Conservation (phyloP, 192 early-diverging fungal species). For the Endogone sp. region DNA sequence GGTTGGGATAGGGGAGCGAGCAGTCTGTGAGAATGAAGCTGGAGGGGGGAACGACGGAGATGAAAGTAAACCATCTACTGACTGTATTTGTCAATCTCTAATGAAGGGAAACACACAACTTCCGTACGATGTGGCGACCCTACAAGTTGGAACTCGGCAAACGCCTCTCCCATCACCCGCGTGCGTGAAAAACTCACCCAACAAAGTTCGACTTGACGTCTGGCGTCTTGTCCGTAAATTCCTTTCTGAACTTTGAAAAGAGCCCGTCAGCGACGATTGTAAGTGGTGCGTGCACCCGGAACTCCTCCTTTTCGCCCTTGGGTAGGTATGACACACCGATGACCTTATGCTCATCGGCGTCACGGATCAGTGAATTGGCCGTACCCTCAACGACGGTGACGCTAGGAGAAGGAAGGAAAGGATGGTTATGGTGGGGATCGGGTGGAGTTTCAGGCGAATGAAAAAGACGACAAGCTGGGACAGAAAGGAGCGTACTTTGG, state of each 20-base stretch:
- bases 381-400: conserved; percentile 78
- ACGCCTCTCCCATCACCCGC: background rate
- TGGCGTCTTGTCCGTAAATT: conserved; percentile 51
- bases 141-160: too few species aligned
- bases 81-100: background rate
- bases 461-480: too few species aligned
- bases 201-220: conserved; percentile 64
- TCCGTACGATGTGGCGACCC: too few species aligned
- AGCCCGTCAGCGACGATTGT: conserved; percentile 92
- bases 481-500: conserved; percentile 59
- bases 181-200: conserved; percentile 44
- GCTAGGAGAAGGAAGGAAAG: conserved; percentile 30
- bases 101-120: conserved; percentile 7
- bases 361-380: conserved; percentile 59
- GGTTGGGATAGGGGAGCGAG: conserved; percentile 72
- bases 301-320: conserved; percentile 14
- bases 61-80: conserved; percentile 2
- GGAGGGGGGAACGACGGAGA: too few species aligned
- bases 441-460: too few species aligned
- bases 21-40: conserved; percentile 70
- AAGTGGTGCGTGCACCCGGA: conserved; percentile 64
- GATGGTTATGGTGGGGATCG: background rate
- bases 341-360: conserved; percentile 39
- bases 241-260: conserved; percentile 90
- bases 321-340: conserved; percentile 52